Conservation (phyloP, 164 flowering plant genomes). For the Stephania japonica region DNA sequence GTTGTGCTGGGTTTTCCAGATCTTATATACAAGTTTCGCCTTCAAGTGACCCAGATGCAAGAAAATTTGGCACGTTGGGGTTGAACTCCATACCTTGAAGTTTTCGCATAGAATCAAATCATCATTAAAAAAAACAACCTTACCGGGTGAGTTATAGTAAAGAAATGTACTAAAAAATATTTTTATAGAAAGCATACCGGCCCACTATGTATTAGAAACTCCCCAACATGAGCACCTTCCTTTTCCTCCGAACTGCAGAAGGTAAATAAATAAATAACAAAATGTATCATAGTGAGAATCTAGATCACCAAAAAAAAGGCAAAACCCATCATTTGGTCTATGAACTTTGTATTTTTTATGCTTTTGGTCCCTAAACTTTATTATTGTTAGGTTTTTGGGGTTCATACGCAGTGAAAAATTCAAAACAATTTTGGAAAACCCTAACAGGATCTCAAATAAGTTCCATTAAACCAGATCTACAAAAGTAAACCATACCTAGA, state of each 20-base stretch:
- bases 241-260: constrained; percentile 36
- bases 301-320: too few species aligned
- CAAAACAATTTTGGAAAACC: too few species aligned
- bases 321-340: too few species aligned
- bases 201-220: constrained; percentile 72
- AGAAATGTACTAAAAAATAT: background rate
- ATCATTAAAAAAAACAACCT: background rate
- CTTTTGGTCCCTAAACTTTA: too few species aligned
- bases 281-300: background rate
- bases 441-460: too few species aligned
- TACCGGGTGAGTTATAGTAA: background rate
- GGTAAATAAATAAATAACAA: background rate
- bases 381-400: too few species aligned
- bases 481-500: too few species aligned
- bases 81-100: constrained; percentile 95
- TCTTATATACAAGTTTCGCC: constrained; percentile 98
- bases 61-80: constrained; percentile 53
- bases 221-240: constrained; percentile 53
- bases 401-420: too few species aligned
- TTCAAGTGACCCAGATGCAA: constrained; percentile 96
- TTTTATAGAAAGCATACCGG: constrained; percentile 45
- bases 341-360: too few species aligned
- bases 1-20: constrained; percentile 62
- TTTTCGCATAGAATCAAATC: constrained; percentile 24
- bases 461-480: too few species aligned